Percentiles rank a stretch among this genome's conserved stretches.
Evolutionary conservation across 345 rosid species (phyloP).

Genomic region (Boechera stricta): DNA sequence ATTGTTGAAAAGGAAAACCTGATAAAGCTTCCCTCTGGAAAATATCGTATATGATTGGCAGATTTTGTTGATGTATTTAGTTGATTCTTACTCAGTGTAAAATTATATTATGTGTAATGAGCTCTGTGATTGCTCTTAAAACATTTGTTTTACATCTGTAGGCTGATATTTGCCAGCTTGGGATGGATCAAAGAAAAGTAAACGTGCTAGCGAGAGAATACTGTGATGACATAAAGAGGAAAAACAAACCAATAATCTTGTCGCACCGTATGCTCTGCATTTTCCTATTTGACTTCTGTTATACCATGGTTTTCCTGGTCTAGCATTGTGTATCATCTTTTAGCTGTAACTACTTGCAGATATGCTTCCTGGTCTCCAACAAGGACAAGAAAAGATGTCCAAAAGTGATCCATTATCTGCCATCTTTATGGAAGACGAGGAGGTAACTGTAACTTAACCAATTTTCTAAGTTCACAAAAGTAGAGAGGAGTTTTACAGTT

Average conservation of each 20-base stretch:
- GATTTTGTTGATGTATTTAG: neutral
- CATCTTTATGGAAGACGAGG: slow-evolving; percentile 91
- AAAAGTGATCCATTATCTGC: slow-evolving; percentile 87
- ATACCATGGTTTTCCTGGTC: neutral
- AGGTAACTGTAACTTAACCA: slow-evolving; percentile 49
- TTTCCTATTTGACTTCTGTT: slow-evolving; percentile 11
- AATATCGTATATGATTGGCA: neutral
- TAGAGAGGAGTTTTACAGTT: neutral
- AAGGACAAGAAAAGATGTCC: slow-evolving; percentile 94
- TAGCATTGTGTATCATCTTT: neutral
- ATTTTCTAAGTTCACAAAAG: neutral
- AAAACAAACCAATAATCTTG: slow-evolving; percentile 84
- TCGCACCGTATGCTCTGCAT: slow-evolving; percentile 67
- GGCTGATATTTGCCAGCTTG: slow-evolving; percentile 98
- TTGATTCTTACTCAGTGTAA: neutral
- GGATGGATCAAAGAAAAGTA: slow-evolving; percentile 92
- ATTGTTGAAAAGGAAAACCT: neutral
- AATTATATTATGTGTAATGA: neutral
- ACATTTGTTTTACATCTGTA: slow-evolving; percentile 38
- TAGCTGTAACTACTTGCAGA: slow-evolving; percentile 54
- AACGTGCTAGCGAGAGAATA: slow-evolving; percentile 89
- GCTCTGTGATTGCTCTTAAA: slow-evolving; percentile 1
- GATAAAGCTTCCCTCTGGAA: neutral
- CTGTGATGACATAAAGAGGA: slow-evolving; percentile 88
- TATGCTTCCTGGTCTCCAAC: slow-evolving; percentile 92